Conservation (phyloP, 805 yeast genomes). For the Candida patagonica region DNA sequence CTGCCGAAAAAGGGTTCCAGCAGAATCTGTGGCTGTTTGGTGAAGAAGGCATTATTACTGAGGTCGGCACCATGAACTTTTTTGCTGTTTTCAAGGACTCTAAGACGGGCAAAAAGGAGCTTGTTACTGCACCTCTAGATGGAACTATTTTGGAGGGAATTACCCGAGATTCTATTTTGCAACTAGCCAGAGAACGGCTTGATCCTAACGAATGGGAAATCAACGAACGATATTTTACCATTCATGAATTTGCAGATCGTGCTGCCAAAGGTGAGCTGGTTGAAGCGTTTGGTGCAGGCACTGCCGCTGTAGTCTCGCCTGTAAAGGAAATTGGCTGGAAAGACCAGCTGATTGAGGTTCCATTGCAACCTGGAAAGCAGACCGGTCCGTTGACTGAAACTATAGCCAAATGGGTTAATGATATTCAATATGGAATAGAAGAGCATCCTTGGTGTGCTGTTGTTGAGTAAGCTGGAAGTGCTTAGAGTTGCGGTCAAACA, state of each 20-base stretch:
- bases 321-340: slow-evolving; percentile 78
- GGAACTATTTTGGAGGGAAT: slow-evolving; percentile 97
- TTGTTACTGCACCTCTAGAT: slow-evolving; percentile 92
- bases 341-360: slow-evolving; percentile 65
- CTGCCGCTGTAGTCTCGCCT: slow-evolving; percentile 96
- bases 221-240: slow-evolving; percentile 75
- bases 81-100: slow-evolving; percentile 76
- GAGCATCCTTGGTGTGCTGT: slow-evolving; percentile 38
- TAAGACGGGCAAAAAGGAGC: slow-evolving; percentile 76
- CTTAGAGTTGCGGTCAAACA: too few species aligned
- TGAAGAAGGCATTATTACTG: slow-evolving; percentile 77
- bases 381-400: slow-evolving; percentile 53
- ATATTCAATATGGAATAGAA: slow-evolving; percentile 81
- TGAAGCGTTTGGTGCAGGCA: slow-evolving; percentile 96
- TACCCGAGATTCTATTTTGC: slow-evolving; percentile 81
- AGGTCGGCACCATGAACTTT: slow-evolving; percentile 96
- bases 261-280: slow-evolving; percentile 74
- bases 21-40: slow-evolving; percentile 97
- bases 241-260: slow-evolving; percentile 68
- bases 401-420: slow-evolving; percentile 77
- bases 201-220: slow-evolving; percentile 71
- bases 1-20: slow-evolving; percentile 85
- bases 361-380: slow-evolving; percentile 71
- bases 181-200: slow-evolving; percentile 67
- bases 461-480: neutral